Conservation (phyloP, 108 stramenopile species). For the Ochromonas danica region DNA sequence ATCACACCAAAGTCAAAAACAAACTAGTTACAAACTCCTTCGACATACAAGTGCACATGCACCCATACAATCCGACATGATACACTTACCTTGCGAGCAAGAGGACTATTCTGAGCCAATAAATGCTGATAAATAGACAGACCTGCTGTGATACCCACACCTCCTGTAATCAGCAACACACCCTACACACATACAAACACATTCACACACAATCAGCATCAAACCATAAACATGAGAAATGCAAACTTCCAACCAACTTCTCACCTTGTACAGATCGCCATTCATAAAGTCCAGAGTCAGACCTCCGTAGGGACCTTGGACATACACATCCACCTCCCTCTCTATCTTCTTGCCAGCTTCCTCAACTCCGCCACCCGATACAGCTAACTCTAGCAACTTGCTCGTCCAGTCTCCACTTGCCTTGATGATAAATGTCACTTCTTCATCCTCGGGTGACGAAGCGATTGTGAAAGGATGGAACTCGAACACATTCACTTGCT, state of each 20-base stretch:
- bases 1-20: no score
- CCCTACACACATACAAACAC: neutral
- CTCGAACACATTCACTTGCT: neutral
- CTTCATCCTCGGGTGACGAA: neutral
- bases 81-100: no score
- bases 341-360: no score
- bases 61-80: no score
- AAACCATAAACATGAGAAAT: no score
- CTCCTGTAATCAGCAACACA: neutral
- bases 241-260: no score
- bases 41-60: no score
- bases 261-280: no score
- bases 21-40: no score
- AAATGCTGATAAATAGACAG: neutral
- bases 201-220: neutral
- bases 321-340: no score
- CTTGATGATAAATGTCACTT: neutral
- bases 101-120: no score
- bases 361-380: neutral
- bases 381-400: neutral
- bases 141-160: neutral
- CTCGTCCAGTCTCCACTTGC: neutral
- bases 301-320: neutral
- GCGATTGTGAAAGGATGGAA: constrained; percentile 21
- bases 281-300: neutral